A percentile compares a stretch with the other conserved stretches of the same genome.
phyloP scores from a whole-genome alignment of 306 rosid species.

The Prunus padus region DNA sequence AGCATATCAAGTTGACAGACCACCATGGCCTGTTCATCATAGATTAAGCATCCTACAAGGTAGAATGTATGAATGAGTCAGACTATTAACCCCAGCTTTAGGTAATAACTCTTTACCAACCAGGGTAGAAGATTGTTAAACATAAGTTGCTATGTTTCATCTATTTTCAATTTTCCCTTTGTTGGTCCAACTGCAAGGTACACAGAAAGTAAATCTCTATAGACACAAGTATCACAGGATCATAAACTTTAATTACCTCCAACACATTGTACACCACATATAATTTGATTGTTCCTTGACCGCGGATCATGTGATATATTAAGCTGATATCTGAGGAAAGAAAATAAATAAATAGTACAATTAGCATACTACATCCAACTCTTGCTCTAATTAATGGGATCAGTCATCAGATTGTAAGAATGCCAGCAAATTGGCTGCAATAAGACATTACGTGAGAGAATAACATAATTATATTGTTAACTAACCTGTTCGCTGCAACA shows the following conservation, averaged over 20 bases:
- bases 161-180: background rate
- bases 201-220: background rate
- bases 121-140: background rate
- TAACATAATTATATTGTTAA: constrained; percentile 21
- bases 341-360: constrained; percentile 8
- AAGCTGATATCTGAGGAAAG: constrained; percentile 81
- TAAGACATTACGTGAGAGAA: background rate
- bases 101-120: background rate
- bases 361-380: background rate
- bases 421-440: background rate
- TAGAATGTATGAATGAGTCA: background rate
- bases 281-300: constrained; percentile 93
- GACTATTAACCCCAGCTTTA: background rate
- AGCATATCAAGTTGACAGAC: background rate
- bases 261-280: constrained; percentile 94
- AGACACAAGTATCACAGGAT: background rate
- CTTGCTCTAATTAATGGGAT: background rate
- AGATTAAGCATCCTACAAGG: background rate
- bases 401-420: constrained; percentile 5
- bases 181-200: background rate
- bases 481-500: constrained; percentile 78
- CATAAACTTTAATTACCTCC: constrained; percentile 57
- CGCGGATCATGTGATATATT: constrained; percentile 99
- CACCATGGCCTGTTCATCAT: background rate
- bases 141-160: background rate